Percentiles rank a stretch among this genome's conserved stretches.
Conservation (phyloP, 768 basidiomycete species). For the Suillus discolor region DNA sequence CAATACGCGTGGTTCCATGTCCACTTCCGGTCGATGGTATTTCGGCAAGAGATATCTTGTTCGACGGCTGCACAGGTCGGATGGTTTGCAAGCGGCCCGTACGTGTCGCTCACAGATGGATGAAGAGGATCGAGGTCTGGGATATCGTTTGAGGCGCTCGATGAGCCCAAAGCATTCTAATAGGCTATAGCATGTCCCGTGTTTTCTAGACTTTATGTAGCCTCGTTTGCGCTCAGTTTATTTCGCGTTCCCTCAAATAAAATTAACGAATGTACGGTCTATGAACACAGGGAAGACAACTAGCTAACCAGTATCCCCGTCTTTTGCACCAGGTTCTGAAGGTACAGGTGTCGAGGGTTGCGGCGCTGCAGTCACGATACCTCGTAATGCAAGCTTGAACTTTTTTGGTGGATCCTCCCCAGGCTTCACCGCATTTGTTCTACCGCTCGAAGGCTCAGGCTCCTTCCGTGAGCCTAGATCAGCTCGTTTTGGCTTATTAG, state of each 20-base stretch:
- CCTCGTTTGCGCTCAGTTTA: constrained; percentile 4
- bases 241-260: constrained; percentile 3
- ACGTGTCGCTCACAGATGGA: constrained; percentile 7
- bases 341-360: constrained; percentile 43
- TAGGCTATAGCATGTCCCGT: background rate
- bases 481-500: constrained; percentile 56
- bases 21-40: constrained; percentile 9
- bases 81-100: constrained; percentile 7
- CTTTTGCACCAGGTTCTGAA: constrained; percentile 69
- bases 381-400: constrained; percentile 72
- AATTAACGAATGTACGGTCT: constrained; percentile 8
- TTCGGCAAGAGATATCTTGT: constrained; percentile 5
- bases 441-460: constrained; percentile 24
- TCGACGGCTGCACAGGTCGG: constrained; percentile 6
- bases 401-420: constrained; percentile 59
- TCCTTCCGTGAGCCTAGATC: constrained; percentile 53
- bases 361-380: constrained; percentile 28
- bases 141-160: constrained; percentile 6
- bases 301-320: constrained; percentile 70
- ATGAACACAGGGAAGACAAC: constrained; percentile 5
- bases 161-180: background rate
- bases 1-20: constrained; percentile 7
- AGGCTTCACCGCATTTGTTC: constrained; percentile 29
- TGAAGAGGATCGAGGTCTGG: constrained; percentile 9
- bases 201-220: constrained; percentile 5